Percentiles rank a stretch among this genome's conserved stretches.
Conservation (phyloP, 202 grass and related monocot species). For the Setaria viridis region DNA sequence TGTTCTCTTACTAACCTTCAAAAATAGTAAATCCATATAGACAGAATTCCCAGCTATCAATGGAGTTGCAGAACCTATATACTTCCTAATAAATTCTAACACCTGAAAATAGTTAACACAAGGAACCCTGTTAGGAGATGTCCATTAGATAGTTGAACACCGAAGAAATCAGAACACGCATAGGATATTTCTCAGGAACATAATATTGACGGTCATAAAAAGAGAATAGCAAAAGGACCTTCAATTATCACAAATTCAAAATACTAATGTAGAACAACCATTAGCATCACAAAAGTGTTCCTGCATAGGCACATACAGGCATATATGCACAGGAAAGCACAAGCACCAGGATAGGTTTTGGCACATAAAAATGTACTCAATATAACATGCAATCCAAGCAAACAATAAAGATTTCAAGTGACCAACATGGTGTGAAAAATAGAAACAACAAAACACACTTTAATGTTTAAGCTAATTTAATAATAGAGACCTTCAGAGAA, state of each 20-base stretch:
- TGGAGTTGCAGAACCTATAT: constrained; percentile 60
- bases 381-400: not conserved
- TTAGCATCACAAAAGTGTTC: not conserved
- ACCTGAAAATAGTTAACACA: constrained; percentile 65
- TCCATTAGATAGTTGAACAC: constrained; percentile 11
- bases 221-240: not conserved
- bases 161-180: not conserved
- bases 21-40: constrained; percentile 75
- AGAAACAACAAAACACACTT: not conserved
- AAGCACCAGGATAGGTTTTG: not conserved
- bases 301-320: not conserved
- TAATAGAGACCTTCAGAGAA: constrained; percentile 9
- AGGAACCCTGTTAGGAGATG: constrained; percentile 34
- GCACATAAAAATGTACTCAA: not conserved
- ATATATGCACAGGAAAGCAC: not conserved
- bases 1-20: constrained; percentile 67
- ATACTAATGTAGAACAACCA: not conserved
- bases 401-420: not conserved
- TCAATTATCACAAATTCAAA: not conserved
- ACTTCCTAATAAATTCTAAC: constrained; percentile 72
- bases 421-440: not conserved
- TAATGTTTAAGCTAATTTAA: constrained; percentile 22
- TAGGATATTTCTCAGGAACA: constrained; percentile 3
- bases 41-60: constrained; percentile 85
- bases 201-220: constrained; percentile 5